Percentiles rank a stretch among this genome's conserved stretches.
phyloP scores from a whole-genome alignment of 495 filamentous ascomycete species.

The Tetracladium setigerum region DNA sequence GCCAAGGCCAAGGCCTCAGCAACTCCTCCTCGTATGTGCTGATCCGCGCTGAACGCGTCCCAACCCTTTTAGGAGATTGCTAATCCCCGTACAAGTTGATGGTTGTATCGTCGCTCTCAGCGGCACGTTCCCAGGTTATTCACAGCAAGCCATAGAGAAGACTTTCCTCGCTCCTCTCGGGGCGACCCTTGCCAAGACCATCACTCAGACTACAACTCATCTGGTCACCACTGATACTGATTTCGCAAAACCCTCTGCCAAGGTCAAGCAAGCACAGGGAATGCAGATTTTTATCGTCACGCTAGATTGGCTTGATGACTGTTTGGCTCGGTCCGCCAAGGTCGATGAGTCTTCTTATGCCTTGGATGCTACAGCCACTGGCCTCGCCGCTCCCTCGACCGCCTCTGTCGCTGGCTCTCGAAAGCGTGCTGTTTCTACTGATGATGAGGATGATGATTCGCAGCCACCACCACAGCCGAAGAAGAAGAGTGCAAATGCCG shows the following conservation, averaged over 20 bases:
- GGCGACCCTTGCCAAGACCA: conserved; percentile 34
- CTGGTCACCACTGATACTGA: conserved; percentile 48
- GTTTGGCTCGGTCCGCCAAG: conserved; percentile 32
- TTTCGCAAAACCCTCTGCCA: conserved; percentile 36
- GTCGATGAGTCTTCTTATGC: conserved; percentile 35
- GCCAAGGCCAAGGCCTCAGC: background rate
- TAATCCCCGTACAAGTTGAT: conserved; percentile 18
- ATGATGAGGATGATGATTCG: conserved; percentile 20
- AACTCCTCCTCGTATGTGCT: background rate
- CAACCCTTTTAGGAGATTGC: too few relatives aligned
- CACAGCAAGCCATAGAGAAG: conserved; percentile 39
- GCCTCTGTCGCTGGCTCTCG: conserved; percentile 13
- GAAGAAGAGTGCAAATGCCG: conserved; percentile 18
- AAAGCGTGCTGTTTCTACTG: conserved; percentile 18
- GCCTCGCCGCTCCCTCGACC: conserved; percentile 8
- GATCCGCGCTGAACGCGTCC: too few relatives aligned
- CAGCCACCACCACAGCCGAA: conserved; percentile 20
- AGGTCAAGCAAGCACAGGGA: conserved; percentile 43
- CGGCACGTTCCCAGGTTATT: conserved; percentile 48
- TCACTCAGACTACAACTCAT: conserved; percentile 49
- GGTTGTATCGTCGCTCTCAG: conserved; percentile 48
- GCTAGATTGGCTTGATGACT: conserved; percentile 55
- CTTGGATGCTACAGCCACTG: conserved; percentile 18
- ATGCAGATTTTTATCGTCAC: conserved; percentile 48
- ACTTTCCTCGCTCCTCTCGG: conserved; percentile 39